phyloP scores from a whole-genome alignment of 805 yeast species.

The Monosporozyma yasuniensis region DNA sequence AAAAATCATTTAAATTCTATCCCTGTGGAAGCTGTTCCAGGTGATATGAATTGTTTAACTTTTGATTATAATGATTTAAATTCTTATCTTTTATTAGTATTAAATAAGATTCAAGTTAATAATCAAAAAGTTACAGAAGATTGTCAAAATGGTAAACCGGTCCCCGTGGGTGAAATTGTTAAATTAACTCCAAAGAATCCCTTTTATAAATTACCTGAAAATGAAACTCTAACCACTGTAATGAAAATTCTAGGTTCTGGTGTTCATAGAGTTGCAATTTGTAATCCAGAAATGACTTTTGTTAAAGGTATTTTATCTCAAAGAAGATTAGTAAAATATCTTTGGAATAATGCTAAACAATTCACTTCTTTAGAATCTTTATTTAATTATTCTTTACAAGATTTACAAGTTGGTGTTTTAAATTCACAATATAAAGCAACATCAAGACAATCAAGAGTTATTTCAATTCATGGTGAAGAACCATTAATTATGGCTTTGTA shows the following conservation, averaged over 20 bases:
- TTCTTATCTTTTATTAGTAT: constrained; percentile 72
- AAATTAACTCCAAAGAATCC: constrained; percentile 83
- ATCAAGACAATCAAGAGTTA: constrained; percentile 44
- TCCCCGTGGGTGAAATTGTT: constrained; percentile 83
- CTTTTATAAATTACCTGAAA: constrained; percentile 65
- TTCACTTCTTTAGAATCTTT: constrained; percentile 75
- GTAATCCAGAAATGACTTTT: constrained; percentile 41
- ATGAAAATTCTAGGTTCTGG: constrained; percentile 90
- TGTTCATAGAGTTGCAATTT: constrained; percentile 86
- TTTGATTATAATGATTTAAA: constrained; percentile 90
- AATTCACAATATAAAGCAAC: constrained; percentile 30
- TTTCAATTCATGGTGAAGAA: constrained; percentile 81
- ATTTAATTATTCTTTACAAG: constrained; percentile 57
- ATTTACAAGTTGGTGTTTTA: constrained; percentile 64
- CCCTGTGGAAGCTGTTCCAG: constrained; percentile 56
- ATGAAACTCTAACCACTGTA: constrained; percentile 60
- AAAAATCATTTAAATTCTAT: constrained; percentile 71
- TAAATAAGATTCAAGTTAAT: constrained; percentile 52
- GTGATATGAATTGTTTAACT: constrained; percentile 63
- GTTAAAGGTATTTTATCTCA: constrained; percentile 85
- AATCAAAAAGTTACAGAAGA: constrained; percentile 33
- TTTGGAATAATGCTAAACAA: constrained; percentile 89
- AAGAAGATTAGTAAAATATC: constrained; percentile 70
- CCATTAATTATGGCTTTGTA: constrained; percentile 77
- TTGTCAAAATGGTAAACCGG: constrained; percentile 82